Base-by-base conservation (phyloP, 345 rosid genomes). In the Salix brachista region DNA sequence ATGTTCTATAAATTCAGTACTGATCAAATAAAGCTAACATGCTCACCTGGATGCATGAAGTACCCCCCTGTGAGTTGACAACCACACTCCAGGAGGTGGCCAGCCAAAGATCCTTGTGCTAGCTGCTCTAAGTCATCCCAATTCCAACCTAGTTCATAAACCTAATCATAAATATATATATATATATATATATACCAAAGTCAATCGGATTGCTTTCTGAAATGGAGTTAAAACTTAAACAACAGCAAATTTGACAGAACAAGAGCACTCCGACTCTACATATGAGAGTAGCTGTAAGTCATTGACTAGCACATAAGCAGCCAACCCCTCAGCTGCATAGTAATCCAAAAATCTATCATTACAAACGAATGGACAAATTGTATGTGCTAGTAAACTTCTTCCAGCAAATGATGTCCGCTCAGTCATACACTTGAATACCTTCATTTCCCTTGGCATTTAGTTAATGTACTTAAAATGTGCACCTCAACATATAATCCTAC, bases 51-150 rank as follows among this genome's bases (percentile, higher is more conserved):
- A 86, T 94, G 98, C 97, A 92, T 91, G 91, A 90, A 94, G 87
- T 92, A 94, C 79, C 98, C 98, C 72, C 97, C 97, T n/a, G 95
- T 94, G 60, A 94, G 95, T 83, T 94, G 98, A 84, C 97, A 92
- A 79, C 98, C 97, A 44, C 98, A 94, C 85, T 94, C 98, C 69
- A 94, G 79, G 83, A 91, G 97, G 77, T 94, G 98, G 67, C 98
- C 95, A 70, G 94, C 97, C 72, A 94, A 83, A 79, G 92, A 81
- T 80, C 98, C 98, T 83, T 92, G 97, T 25, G 97, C 97, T 77
- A 94, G 89, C 83, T 78, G 83, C 79, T 87, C 83, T 64, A 92
- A 80, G 74, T 92, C 93, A 83, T 92, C 86, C 97, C 97, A 94
- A 52, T 92, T 90, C 98, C 98, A 94, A 46, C 98, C 97, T 71